Percentiles rank a stretch among this genome's conserved stretches.
Evolutionary conservation across 768 basidiomycete genomes (phyloP).

Genomic region (Hericium erinaceus): DNA sequence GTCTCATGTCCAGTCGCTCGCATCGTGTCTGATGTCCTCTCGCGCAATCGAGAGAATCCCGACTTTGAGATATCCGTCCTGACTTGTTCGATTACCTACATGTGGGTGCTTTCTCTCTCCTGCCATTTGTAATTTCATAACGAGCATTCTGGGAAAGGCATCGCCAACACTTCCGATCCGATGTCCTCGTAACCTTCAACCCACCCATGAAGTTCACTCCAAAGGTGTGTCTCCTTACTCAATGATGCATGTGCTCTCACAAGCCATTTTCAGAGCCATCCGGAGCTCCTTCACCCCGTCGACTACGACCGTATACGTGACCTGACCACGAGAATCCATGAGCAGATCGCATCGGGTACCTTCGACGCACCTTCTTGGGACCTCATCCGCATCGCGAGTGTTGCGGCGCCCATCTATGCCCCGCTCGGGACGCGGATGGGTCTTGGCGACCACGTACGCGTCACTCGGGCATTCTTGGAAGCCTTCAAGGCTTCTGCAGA

Average conservation of each 20-base stretch:
- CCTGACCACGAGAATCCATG: slow-evolving; percentile 53
- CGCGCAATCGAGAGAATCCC: slow-evolving; percentile 55
- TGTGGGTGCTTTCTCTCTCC: slow-evolving; percentile 31
- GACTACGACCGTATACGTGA: slow-evolving; percentile 50
- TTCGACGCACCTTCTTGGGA: slow-evolving; percentile 84
- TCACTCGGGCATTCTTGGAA: slow-evolving; percentile 68
- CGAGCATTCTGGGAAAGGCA: slow-evolving; percentile 34
- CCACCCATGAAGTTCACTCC: slow-evolving; percentile 56
- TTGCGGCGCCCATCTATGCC: slow-evolving; percentile 73
- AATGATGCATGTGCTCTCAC: not conserved
- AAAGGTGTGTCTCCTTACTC: slow-evolving; percentile 31
- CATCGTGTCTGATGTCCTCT: slow-evolving; percentile 69
- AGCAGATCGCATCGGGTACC: slow-evolving; percentile 66
- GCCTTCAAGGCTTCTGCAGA: slow-evolving; percentile 46
- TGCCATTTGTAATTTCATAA: not conserved
- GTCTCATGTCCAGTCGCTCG: slow-evolving; percentile 51
- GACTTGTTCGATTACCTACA: slow-evolving; percentile 78
- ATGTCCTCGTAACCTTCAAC: slow-evolving; percentile 79
- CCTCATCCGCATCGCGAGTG: slow-evolving; percentile 62
- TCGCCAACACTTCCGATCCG: slow-evolving; percentile 79
- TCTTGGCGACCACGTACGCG: slow-evolving; percentile 75
- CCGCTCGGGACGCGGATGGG: slow-evolving; percentile 83
- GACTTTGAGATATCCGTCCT: slow-evolving; percentile 65
- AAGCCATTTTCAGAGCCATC: slow-evolving; percentile 44
- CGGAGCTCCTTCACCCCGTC: slow-evolving; percentile 62